Conservation (phyloP, 176 grass and related monocot genomes). For the Oryza meridionalis region DNA sequence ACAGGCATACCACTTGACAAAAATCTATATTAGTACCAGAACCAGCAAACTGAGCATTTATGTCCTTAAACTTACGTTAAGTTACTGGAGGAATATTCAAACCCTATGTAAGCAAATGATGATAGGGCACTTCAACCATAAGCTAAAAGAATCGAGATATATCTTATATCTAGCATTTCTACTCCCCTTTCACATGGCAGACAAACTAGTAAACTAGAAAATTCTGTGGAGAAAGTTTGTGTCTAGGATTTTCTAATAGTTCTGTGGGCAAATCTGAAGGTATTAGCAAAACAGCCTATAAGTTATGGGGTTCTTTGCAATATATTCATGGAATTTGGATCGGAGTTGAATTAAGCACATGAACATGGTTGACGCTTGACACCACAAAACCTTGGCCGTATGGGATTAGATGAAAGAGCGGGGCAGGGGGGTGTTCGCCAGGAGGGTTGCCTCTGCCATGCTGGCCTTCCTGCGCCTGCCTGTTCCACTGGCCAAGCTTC, state of each 20-base stretch:
- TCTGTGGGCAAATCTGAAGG: background rate
- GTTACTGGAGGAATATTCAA: background rate
- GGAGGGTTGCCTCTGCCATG: background rate
- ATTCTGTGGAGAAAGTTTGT: background rate
- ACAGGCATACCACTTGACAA: conserved; percentile 21
- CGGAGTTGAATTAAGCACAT: background rate
- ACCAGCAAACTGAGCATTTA: background rate
- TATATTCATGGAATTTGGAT: background rate
- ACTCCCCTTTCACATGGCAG: background rate
- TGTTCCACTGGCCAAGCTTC: background rate
- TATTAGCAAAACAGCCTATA: background rate
- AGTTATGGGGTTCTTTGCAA: background rate
- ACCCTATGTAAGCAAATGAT: background rate
- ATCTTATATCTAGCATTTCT: background rate
- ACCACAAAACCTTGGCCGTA: background rate
- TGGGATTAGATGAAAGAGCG: background rate
- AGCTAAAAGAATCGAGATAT: background rate
- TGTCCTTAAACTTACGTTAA: background rate
- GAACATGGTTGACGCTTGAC: background rate
- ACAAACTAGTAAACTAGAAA: background rate
- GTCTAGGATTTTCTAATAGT: background rate
- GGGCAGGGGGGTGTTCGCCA: no score
- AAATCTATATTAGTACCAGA: background rate
- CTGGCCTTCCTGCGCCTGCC: background rate
- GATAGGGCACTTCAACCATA: background rate